phyloP scores from a whole-genome alignment of 768 basidiomycete species.

The Xanthoconium stramineum region DNA sequence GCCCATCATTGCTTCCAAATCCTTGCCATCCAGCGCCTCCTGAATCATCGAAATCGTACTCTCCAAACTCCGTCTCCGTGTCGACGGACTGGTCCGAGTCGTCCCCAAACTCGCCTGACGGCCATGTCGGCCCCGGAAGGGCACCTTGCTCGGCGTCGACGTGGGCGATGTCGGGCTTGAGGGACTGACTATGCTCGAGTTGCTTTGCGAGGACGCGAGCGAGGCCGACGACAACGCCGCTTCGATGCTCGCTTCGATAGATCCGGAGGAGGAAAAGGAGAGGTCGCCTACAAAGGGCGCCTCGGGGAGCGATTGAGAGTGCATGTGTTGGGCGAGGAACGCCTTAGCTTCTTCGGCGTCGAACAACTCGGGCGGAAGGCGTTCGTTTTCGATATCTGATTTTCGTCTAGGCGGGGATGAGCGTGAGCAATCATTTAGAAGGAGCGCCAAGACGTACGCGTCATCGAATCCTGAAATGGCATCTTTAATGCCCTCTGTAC shows the following conservation, averaged over 20 bases:
- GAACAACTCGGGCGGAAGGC: conserved; percentile 92
- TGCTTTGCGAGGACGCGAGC: conserved; percentile 24
- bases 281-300: conserved; percentile 46
- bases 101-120: conserved; percentile 72
- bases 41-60: conserved; percentile 95
- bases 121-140: conserved; percentile 62
- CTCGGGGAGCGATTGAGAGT: conserved; percentile 44
- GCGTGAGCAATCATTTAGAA: not conserved
- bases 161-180: conserved; percentile 36
- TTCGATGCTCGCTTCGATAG: conserved; percentile 40
- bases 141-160: conserved; percentile 42
- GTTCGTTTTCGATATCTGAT: conserved; percentile 98
- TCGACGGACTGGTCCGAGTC: conserved; percentile 89
- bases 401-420: conserved; percentile 61
- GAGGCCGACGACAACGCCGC: conserved; percentile 21
- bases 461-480: conserved; percentile 92
- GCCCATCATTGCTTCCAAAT: conserved; percentile 27
- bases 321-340: conserved; percentile 40
- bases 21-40: conserved; percentile 83
- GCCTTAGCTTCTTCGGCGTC: conserved; percentile 74
- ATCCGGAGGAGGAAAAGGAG: conserved; percentile 45
- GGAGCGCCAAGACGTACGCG: conserved; percentile 60
- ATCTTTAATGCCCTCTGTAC: conserved; percentile 93
- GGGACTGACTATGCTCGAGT: conserved; percentile 18
- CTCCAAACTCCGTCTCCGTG: conserved; percentile 85